A percentile compares a stretch with the other conserved stretches of the same genome.
These are phyloP conservation scores for Teratosphaeria viscida DNA, from an alignment of 2,329 filamentous ascomycete genomes.

Conservation along the genomic window DNA sequence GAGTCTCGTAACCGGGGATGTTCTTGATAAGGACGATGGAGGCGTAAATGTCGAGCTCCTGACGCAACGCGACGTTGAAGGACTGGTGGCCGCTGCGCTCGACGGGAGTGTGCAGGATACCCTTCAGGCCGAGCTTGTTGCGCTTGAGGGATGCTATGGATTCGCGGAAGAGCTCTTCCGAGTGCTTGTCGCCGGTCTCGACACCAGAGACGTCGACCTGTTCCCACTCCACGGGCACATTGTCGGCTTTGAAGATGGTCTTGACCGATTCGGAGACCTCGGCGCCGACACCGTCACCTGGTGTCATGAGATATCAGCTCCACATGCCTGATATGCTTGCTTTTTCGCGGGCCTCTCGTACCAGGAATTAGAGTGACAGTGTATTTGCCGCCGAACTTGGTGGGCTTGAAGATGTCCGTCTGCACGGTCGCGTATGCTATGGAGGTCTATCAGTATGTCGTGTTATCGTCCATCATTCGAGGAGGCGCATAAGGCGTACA, in stretches of 20 bases:
- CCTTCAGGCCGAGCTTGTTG: conserved; percentile 98
- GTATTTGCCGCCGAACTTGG: conserved; percentile 99
- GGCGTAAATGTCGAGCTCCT: conserved; percentile 99
- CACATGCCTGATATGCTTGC: conserved; percentile 7
- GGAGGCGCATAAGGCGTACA: conserved; percentile 35
- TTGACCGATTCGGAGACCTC: conserved; percentile 97
- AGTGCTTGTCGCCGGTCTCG: conserved; percentile 72
- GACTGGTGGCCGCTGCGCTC: conserved; percentile 95
- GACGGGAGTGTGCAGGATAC: conserved; percentile 95
- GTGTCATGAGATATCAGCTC: not conserved
- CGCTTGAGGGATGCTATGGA: conserved; percentile 89
- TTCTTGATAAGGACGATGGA: conserved; percentile 98
- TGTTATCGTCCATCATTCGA: not conserved
- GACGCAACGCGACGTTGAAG: conserved; percentile 98
- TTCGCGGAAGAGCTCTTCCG: conserved; percentile 91
- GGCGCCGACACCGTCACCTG: conserved; percentile 88
- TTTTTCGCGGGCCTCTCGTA: conserved; percentile 29
- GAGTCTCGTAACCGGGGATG: conserved; percentile 95
- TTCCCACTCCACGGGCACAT: conserved; percentile 97
- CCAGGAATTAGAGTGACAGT: conserved; percentile 97
- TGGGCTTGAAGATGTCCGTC: conserved; percentile 96
- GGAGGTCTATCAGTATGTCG: conserved; percentile 10
- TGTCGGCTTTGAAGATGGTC: conserved; percentile 99
- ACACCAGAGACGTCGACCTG: conserved; percentile 93
- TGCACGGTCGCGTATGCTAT: conserved; percentile 60